phyloP scores from a whole-genome alignment of 192 early-diverging fungal genomes.

The Rhizophagus prolifer region DNA sequence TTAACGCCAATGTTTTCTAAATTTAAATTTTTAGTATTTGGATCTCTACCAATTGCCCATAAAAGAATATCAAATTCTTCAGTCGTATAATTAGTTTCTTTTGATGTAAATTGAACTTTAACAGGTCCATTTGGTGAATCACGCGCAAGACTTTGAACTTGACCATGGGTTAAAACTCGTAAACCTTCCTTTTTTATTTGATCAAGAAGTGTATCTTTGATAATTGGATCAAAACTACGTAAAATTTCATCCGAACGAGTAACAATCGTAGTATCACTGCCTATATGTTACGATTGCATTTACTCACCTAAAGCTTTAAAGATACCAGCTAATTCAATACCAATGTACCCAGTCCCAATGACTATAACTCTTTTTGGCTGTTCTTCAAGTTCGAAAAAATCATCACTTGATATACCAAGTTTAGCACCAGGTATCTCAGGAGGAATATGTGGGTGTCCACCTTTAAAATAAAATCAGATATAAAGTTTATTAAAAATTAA shows the following conservation, averaged over 20 bases:
- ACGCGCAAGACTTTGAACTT: constrained; percentile 64
- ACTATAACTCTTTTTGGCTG: constrained; percentile 92
- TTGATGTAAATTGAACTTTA: constrained; percentile 44
- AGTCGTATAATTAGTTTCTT: constrained; percentile 37
- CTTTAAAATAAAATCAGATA: constrained; percentile 30
- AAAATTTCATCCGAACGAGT: constrained; percentile 85
- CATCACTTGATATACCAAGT: constrained; percentile 87
- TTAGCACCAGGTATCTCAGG: constrained; percentile 74
- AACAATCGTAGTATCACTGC: constrained; percentile 75
- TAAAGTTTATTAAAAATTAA: not conserved
- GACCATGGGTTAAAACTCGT: constrained; percentile 69
- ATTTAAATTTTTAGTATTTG: constrained; percentile 72
- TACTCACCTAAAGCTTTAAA: constrained; percentile 78
- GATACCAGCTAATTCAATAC: constrained; percentile 92
- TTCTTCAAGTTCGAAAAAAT: constrained; percentile 91
- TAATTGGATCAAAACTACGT: constrained; percentile 81
- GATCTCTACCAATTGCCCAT: constrained; percentile 88
- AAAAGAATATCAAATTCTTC: constrained; percentile 81
- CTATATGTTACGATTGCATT: constrained; percentile 15
- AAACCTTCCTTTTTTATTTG: constrained; percentile 78
- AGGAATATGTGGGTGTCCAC: constrained; percentile 77
- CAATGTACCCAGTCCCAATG: constrained; percentile 94
- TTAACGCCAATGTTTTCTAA: constrained; percentile 65
- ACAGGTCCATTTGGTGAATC: constrained; percentile 54
- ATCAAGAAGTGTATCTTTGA: constrained; percentile 75